Percentiles rank a stretch among this genome's conserved stretches.
Evolutionary conservation across 1,284 basidiomycete species (phyloP).

Genomic region (Inonotus hispidus): DNA sequence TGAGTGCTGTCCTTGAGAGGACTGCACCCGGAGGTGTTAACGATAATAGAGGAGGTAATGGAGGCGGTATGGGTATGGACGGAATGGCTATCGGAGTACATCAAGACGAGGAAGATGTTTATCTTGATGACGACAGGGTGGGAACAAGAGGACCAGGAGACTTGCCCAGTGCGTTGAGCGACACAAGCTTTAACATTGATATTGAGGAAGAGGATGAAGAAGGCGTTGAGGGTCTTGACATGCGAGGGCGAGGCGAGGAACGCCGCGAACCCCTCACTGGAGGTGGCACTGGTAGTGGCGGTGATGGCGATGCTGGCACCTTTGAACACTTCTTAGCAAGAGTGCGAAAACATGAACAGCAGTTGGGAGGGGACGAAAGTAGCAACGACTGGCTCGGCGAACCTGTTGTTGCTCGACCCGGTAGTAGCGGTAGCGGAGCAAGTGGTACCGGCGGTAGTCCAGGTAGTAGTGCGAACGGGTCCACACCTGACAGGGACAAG

Average conservation of each 20-base stretch:
- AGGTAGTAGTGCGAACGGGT: not conserved
- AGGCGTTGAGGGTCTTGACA: not conserved
- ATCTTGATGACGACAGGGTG: not conserved
- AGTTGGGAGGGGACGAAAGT: not conserved
- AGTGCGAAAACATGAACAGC: slow-evolving; percentile 15
- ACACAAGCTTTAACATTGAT: not conserved
- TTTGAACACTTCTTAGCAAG: slow-evolving; percentile 19
- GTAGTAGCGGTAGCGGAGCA: not conserved
- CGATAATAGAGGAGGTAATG: not conserved
- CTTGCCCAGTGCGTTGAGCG: not conserved
- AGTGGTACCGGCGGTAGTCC: not conserved
- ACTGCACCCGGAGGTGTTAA: slow-evolving; percentile 18
- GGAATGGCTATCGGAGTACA: slow-evolving; percentile 2
- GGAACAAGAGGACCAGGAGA: not conserved
- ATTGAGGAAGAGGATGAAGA: not conserved
- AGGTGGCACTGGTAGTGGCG: not conserved
- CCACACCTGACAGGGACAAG: not conserved
- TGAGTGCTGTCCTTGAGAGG: slow-evolving; percentile 60
- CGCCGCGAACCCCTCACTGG: not conserved
- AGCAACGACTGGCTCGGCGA: not conserved
- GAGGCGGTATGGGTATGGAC: not conserved
- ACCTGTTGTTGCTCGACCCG: not conserved
- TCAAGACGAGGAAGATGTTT: slow-evolving; percentile 5
- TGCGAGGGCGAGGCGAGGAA: not conserved
- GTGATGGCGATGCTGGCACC: not conserved